These are phyloP conservation scores for Lactifluus piperatus DNA, from an alignment of 768 basidiomycete genomes.

Conservation along the genomic window DNA sequence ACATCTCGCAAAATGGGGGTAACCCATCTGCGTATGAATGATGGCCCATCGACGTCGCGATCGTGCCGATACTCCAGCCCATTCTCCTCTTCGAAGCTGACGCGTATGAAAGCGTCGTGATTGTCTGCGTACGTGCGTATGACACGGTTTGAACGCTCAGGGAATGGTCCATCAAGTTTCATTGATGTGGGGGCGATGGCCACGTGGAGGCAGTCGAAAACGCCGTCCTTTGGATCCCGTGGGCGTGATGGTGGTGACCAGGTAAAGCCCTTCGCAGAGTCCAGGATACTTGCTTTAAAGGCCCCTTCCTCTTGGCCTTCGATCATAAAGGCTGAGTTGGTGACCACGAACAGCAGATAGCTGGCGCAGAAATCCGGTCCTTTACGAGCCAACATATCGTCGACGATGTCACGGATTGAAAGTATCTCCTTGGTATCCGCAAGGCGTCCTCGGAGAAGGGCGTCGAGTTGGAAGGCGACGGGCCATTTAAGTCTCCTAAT, in stretches of 20 bases:
- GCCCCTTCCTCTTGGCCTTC: background rate
- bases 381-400: constrained; percentile 24
- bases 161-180: constrained; percentile 43
- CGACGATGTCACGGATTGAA: constrained; percentile 31
- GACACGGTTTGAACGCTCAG: constrained; percentile 54
- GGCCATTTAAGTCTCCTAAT: constrained; percentile 35
- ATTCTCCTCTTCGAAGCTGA: constrained; percentile 54
- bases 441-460: constrained; percentile 28
- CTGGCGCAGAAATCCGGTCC: constrained; percentile 31
- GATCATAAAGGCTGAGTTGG: constrained; percentile 15
- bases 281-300: constrained; percentile 15
- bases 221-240: constrained; percentile 15
- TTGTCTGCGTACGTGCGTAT: constrained; percentile 42
- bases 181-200: constrained; percentile 48
- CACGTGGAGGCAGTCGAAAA: constrained; percentile 40
- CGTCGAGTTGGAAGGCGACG: constrained; percentile 55
- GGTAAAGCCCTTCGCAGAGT: constrained; percentile 25
- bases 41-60: constrained; percentile 43
- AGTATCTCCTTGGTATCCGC: constrained; percentile 48
- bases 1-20: constrained; percentile 38
- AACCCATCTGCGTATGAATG: constrained; percentile 42
- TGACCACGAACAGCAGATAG: constrained; percentile 36
- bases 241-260: background rate
- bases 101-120: constrained; percentile 51
- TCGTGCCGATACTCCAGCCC: constrained; percentile 45